Evolutionary conservation across 2,329 filamentous ascomycete genomes (phyloP), one percentile per base, ranked within the genome.

Genomic region (Lecanosticta acicola): DNA sequence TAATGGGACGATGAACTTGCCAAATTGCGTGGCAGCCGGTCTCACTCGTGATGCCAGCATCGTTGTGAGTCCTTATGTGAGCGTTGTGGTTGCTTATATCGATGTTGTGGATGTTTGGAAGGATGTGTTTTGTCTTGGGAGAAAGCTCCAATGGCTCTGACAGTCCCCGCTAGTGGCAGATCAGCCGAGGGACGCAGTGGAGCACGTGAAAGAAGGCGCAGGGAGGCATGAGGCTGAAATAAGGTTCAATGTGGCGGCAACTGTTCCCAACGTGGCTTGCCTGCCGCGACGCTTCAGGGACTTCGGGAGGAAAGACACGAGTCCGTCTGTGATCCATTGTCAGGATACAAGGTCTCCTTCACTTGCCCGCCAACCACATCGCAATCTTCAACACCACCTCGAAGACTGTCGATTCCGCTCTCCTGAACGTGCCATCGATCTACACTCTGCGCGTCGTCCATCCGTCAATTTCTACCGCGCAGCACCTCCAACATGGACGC

Each of bases 401-500:
- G n/a, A n/a, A n/a, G n/a, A n/a, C n/a, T n/a, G n/a, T n/a, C n/a
- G n/a, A n/a, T n/a, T n/a, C n/a, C n/a, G n/a, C n/a, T n/a, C n/a
- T n/a, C n/a, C n/a, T n/a, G n/a, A n/a, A n/a, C n/a, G n/a, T 29
- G 24, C 24, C 5, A 29, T 29, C 24, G 24, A 29, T 11, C 24
- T 29, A n/a, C n/a, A n/a, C n/a, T n/a, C n/a, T n/a, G n/a, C n/a
- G n/a, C n/a, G n/a, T n/a, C n/a, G n/a, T n/a, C n/a, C n/a, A n/a
- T n/a, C n/a, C n/a, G n/a, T 29, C 24, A 29, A 29, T 11, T 29
- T 11, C 24, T 29, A 5, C 24, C 7, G 11, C 24, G 24, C 24
- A 29, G 24, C 24, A 11, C 5, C 5, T 29, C 11, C 24, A 47
- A n/a, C 13, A 95, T 95, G 90, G 88, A 96, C 74, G 82, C 82